Percentiles rank a stretch among this genome's conserved stretches.
These are phyloP conservation scores for Ailanthus altissimus DNA, from an alignment of 345 rosid species.

Conservation along the genomic window DNA sequence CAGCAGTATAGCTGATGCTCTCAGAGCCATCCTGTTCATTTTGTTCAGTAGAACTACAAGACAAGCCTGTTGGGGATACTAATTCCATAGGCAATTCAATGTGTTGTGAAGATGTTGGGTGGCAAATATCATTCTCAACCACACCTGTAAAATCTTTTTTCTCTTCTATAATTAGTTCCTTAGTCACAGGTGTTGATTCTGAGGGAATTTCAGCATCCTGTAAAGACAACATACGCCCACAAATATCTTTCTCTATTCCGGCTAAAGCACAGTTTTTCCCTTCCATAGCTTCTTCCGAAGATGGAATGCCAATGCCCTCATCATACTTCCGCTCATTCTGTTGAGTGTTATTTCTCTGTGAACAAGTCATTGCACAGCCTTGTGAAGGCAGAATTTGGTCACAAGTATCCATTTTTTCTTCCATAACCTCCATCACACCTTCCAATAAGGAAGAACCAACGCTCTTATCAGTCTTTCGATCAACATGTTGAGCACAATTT, in stretches of 20 bases:
- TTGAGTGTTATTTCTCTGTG: neutral
- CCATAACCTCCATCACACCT: slow-evolving; percentile 10
- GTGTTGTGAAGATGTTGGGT: slow-evolving; percentile 8
- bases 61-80: slow-evolving; percentile 1
- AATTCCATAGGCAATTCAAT: slow-evolving; percentile 10
- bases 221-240: slow-evolving; percentile 12
- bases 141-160: slow-evolving; percentile 11
- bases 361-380: slow-evolving; percentile 21
- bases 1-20: neutral
- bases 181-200: slow-evolving; percentile 3
- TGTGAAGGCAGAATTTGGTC: slow-evolving; percentile 11
- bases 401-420: neutral
- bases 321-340: slow-evolving; percentile 22
- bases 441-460: neutral
- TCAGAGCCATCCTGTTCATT: slow-evolving; percentile 16
- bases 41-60: neutral
- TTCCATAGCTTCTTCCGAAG: slow-evolving; percentile 15
- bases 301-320: neutral
- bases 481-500: slow-evolving; percentile 6
- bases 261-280: slow-evolving; percentile 17
- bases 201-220: slow-evolving; percentile 9
- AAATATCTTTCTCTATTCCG: neutral
- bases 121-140: neutral
- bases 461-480: slow-evolving; percentile 16
- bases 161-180: slow-evolving; percentile 8